phyloP scores from a whole-genome alignment of 257 asterid genomes.

The Echium plantagineum region DNA sequence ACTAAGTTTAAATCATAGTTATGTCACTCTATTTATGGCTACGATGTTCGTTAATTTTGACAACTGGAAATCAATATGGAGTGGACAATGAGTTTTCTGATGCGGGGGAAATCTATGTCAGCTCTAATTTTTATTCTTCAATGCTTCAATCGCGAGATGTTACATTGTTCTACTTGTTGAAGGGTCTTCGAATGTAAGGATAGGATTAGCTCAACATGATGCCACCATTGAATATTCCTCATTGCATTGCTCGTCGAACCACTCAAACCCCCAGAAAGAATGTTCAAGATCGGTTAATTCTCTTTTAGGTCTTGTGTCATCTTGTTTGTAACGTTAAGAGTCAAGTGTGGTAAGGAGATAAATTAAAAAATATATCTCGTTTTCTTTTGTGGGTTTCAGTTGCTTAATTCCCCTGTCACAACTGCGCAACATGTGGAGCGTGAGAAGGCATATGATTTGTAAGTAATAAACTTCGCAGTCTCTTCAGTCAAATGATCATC shows the following conservation, averaged over 20 bases:
- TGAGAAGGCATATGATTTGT: conserved; percentile 95
- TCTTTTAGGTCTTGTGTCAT: neutral
- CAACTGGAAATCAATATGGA: too few relatives aligned
- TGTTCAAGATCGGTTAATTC: conserved; percentile 67
- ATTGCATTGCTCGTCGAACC: conserved; percentile 81
- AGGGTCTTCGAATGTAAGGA: conserved; percentile 73
- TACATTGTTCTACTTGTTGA: too few relatives aligned
- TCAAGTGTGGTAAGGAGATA: too few relatives aligned
- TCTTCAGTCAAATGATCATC: too few relatives aligned
- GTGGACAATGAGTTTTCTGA: too few relatives aligned
- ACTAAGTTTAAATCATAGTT: too few relatives aligned
- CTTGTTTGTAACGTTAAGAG: neutral
- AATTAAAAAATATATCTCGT: neutral
- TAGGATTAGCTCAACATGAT: conserved; percentile 85
- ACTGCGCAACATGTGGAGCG: conserved; percentile 91
- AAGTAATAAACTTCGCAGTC: conserved; percentile 14
- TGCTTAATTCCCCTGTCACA: conserved; percentile 88
- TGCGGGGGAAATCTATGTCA: too few relatives aligned
- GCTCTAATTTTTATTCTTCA: too few relatives aligned
- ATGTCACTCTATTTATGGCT: too few relatives aligned
- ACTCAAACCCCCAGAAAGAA: conserved; percentile 55
- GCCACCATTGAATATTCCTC: conserved; percentile 58
- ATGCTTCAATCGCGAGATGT: too few relatives aligned
- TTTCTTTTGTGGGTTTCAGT: conserved; percentile 24
- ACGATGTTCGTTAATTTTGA: too few relatives aligned